These are phyloP conservation scores for Gossypium ekmanianum DNA, from an alignment of 345 rosid genomes.

Conservation along the genomic window DNA sequence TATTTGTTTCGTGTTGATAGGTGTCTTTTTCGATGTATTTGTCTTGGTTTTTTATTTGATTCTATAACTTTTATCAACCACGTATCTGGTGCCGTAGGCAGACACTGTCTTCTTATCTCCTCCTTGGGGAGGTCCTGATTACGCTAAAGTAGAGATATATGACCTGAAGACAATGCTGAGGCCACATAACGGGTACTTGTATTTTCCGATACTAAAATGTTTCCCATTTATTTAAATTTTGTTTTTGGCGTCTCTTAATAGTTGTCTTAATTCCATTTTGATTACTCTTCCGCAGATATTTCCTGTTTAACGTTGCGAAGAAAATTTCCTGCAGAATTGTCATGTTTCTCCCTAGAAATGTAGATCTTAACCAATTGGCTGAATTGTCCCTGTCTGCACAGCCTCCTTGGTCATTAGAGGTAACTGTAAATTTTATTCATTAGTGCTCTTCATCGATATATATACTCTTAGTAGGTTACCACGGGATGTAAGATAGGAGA, in stretches of 20 bases:
- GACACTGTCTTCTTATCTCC: conserved; percentile 83
- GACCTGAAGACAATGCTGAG: conserved; percentile 77
- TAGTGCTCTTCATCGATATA: neutral
- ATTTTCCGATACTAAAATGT: neutral
- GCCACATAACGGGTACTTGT: conserved; percentile 78
- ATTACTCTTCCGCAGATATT: conserved; percentile 43
- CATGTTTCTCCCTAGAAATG: conserved; percentile 87
- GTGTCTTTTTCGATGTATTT: too few species aligned
- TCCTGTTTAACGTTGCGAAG: conserved; percentile 63
- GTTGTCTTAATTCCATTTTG: conserved; percentile 8
- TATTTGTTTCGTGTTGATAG: too few species aligned
- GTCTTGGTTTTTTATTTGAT: too few species aligned
- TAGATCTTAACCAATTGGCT: conserved; percentile 76
- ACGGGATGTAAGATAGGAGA: neutral
- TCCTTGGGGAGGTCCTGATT: conserved; percentile 98
- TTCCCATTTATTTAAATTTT: neutral
- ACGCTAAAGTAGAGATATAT: conserved; percentile 56
- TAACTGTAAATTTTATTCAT: neutral
- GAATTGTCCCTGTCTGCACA: conserved; percentile 58
- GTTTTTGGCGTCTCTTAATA: neutral
- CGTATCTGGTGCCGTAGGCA: conserved; percentile 45
- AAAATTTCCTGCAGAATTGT: conserved; percentile 57
- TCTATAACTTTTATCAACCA: conserved; percentile 6
- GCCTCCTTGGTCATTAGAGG: conserved; percentile 29
- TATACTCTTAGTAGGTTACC: neutral